Evolutionary conservation across 2,329 filamentous ascomycete genomes (phyloP).

Genomic region (Colletotrichum salicis): DNA sequence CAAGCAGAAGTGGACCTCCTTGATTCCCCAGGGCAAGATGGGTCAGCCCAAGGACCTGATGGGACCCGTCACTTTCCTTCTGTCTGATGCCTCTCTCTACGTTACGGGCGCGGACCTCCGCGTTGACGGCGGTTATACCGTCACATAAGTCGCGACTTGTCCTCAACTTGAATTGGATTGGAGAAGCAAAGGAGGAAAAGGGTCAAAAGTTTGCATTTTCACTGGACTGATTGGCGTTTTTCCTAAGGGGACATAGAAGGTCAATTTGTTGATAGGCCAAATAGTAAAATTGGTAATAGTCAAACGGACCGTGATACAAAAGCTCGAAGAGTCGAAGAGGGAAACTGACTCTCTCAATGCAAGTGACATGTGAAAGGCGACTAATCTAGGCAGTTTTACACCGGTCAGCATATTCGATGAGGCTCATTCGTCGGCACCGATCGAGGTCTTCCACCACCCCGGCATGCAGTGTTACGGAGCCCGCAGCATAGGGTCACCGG

Average conservation of each 20-base stretch:
- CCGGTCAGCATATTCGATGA: background rate
- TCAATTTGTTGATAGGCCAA: background rate
- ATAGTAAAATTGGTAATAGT: background rate
- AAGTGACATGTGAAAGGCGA: background rate
- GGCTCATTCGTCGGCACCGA: background rate
- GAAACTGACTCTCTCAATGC: rapidly evolving
- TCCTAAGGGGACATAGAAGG: background rate
- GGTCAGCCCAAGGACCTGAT: conserved; percentile 90
- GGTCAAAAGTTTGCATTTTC: background rate
- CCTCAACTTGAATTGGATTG: background rate
- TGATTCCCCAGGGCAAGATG: conserved; percentile 95
- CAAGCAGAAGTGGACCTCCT: conserved; percentile 87
- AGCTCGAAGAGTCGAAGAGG: background rate
- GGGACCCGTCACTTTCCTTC: conserved; percentile 88
- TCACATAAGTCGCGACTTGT: conserved; percentile 63
- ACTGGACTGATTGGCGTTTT: background rate
- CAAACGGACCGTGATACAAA: background rate
- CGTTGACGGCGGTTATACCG: conserved; percentile 90
- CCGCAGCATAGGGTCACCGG: background rate
- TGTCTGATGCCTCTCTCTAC: conserved; percentile 81
- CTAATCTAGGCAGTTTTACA: background rate
- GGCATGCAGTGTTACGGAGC: background rate
- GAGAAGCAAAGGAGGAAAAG: background rate
- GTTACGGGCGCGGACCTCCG: conserved; percentile 79
- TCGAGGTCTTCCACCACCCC: background rate